Percentiles rank a stretch among this genome's conserved stretches.
phyloP scores from a whole-genome alignment of 1,284 basidiomycete species.

The Fomitopsis betulina region DNA sequence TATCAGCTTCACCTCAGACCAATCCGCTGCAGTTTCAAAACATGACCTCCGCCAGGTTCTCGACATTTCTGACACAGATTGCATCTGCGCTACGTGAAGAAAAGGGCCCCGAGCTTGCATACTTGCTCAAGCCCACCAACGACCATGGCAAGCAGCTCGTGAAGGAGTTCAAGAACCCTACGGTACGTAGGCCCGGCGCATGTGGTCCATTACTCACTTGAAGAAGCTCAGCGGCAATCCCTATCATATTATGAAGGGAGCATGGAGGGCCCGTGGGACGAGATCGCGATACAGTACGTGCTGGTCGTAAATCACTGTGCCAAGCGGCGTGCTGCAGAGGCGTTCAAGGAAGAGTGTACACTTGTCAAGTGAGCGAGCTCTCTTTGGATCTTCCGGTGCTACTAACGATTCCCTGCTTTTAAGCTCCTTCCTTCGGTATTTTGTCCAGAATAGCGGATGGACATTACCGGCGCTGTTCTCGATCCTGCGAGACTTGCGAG shows the following conservation, averaged over 20 bases:
- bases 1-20: not conserved
- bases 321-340: conserved; percentile 59
- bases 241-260: conserved; percentile 56
- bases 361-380: conserved; percentile 24
- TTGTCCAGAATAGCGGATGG: conserved; percentile 77
- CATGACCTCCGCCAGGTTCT: conserved; percentile 47
- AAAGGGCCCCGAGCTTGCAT: conserved; percentile 65
- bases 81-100: conserved; percentile 56
- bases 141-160: conserved; percentile 70
- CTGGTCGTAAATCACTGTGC: conserved; percentile 65
- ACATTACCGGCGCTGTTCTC: conserved; percentile 77
- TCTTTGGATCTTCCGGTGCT: not conserved
- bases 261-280: conserved; percentile 74
- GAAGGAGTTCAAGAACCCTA: conserved; percentile 66
- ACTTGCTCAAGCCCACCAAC: conserved; percentile 66
- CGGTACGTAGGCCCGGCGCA: conserved; percentile 37
- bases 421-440: conserved; percentile 74
- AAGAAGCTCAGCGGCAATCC: conserved; percentile 37
- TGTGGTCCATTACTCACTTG: not conserved
- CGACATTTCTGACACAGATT: conserved; percentile 57
- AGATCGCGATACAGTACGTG: conserved; percentile 76
- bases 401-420: not conserved
- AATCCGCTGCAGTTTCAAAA: not conserved
- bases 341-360: conserved; percentile 64
- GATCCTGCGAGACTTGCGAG: conserved; percentile 73